These are phyloP conservation scores for Pythium aquatile DNA, from an alignment of 352 stramenopile species.

Conservation along the genomic window DNA sequence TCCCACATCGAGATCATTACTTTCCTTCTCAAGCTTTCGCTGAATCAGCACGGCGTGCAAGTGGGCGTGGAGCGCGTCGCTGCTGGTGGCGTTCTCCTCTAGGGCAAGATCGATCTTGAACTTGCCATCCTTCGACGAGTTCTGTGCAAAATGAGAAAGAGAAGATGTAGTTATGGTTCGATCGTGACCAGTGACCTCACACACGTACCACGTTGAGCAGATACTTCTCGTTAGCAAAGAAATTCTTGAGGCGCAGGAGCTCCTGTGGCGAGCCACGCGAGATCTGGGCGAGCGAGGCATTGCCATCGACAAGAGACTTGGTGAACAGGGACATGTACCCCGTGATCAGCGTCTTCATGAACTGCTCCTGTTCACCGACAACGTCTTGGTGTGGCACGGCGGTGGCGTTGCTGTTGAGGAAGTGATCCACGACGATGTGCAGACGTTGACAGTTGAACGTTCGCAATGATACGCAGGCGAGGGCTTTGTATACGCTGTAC, in stretches of 20 bases:
- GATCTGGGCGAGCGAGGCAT: constrained; percentile 48
- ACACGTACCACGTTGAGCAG: constrained; percentile 49
- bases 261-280: constrained; percentile 37
- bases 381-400: constrained; percentile 23
- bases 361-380: constrained; percentile 50
- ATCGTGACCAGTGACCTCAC: no score
- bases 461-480: constrained; percentile 54
- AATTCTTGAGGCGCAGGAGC: constrained; percentile 40
- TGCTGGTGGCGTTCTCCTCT: constrained; percentile 41
- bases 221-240: constrained; percentile 52
- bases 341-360: constrained; percentile 52
- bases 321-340: constrained; percentile 52
- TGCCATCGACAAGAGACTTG: constrained; percentile 44
- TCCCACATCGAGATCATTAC: neutral
- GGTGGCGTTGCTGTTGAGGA: constrained; percentile 28
- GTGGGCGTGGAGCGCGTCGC: constrained; percentile 45
- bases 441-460: constrained; percentile 73
- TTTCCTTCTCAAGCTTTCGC: constrained; percentile 30
- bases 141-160: constrained; percentile 11
- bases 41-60: constrained; percentile 59
- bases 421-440: constrained; percentile 50
- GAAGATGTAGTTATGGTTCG: neutral
- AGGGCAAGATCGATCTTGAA: constrained; percentile 50
- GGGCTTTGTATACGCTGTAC: constrained; percentile 58
- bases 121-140: neutral